These are phyloP conservation scores for Endocarpon pusillum DNA, from an alignment of 495 filamentous ascomycete species.

Conservation along the genomic window DNA sequence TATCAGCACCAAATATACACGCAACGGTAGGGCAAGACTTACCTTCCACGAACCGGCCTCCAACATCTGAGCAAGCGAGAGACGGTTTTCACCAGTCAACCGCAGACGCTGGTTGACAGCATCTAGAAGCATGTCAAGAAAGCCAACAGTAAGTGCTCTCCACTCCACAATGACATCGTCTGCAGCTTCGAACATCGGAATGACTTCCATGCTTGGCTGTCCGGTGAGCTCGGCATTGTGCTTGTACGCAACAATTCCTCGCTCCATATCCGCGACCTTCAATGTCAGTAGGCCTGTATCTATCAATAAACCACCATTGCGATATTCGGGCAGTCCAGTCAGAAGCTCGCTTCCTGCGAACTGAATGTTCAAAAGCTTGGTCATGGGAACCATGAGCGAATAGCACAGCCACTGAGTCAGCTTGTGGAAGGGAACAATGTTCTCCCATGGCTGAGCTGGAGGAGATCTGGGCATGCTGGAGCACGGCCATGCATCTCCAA, in stretches of 20 bases:
- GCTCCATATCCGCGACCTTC: conserved; percentile 37
- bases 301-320: conserved; percentile 52
- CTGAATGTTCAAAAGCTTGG: conserved; percentile 41
- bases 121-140: conserved; percentile 42
- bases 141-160: conserved; percentile 48
- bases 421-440: conserved; percentile 76
- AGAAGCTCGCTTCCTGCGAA: conserved; percentile 46
- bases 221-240: conserved; percentile 59
- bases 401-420: conserved; percentile 61
- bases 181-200: conserved; percentile 43
- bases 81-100: conserved; percentile 30
- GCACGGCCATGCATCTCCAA: conserved; percentile 93
- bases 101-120: conserved; percentile 47
- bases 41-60: conserved; percentile 78
- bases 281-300: conserved; percentile 46
- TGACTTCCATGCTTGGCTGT: conserved; percentile 49
- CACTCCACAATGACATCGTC: conserved; percentile 60
- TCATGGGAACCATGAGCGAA: conserved; percentile 56
- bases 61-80: conserved; percentile 49
- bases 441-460: conserved; percentile 70
- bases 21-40: conserved; percentile 4
- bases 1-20: neutral
- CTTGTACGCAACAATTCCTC: conserved; percentile 52
- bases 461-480: conserved; percentile 59
- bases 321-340: conserved; percentile 52